Conservation (phyloP, 2,329 filamentous ascomycete species). For the Pseudogymnoascus pannorum region DNA sequence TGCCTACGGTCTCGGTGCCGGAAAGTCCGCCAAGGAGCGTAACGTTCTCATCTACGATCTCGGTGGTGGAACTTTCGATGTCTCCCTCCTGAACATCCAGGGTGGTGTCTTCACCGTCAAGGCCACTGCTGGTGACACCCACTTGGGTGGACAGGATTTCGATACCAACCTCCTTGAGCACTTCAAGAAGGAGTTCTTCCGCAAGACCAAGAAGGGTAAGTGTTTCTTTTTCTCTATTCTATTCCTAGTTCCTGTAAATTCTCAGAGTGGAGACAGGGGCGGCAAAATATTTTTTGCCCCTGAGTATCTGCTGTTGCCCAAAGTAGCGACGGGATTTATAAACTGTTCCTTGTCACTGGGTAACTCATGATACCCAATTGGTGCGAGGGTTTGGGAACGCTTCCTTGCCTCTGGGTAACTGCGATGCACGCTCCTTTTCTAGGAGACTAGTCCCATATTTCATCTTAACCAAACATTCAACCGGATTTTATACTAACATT, state of each 20-base stretch:
- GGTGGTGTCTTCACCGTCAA: conserved; percentile 99
- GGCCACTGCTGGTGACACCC: conserved; percentile 95
- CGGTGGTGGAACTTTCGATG: conserved; percentile 99
- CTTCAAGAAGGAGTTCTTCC: conserved; percentile 91
- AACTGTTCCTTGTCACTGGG: neutral
- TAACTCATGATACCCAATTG: neutral
- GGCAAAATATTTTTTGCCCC: neutral
- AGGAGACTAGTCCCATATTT: neutral
- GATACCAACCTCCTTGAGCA: conserved; percentile 92
- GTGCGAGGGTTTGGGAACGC: neutral
- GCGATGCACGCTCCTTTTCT: neutral
- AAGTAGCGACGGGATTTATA: neutral
- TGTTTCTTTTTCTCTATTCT: neutral
- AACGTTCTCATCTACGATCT: conserved; percentile 99
- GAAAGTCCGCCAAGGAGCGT: conserved; percentile 95
- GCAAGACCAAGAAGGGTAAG: conserved; percentile 64
- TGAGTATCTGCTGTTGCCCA: neutral
- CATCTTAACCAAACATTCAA: neutral
- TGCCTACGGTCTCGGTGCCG: conserved; percentile 91
- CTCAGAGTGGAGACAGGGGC: neutral
- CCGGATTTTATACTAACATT: conserved; percentile 14
- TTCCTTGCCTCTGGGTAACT: neutral
- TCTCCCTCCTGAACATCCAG: conserved; percentile 97
- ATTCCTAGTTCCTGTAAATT: neutral
- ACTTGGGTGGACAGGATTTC: conserved; percentile 93